Conservation (phyloP, 352 stramenopile species). For the Phytophthora idaei region DNA sequence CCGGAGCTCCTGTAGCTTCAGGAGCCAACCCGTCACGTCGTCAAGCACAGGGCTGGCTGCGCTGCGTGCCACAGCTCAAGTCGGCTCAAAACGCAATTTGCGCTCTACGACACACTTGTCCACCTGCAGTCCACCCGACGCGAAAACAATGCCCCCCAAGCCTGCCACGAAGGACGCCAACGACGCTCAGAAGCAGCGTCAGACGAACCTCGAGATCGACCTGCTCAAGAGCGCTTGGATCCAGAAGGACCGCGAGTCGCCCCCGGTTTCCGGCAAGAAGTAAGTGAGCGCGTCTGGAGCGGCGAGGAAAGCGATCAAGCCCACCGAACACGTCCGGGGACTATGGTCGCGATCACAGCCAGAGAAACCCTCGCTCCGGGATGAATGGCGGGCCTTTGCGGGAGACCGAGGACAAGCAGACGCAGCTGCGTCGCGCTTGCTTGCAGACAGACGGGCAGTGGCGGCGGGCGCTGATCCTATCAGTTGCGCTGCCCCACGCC, state of each 20-base stretch:
- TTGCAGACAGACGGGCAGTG: slow-evolving; percentile 26
- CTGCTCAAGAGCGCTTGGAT: slow-evolving; percentile 68
- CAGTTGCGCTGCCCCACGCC: slow-evolving; percentile 13
- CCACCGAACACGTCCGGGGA: slow-evolving; percentile 7
- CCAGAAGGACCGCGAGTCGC: slow-evolving; percentile 59
- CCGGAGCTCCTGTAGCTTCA: slow-evolving; percentile 37
- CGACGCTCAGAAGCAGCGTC: slow-evolving; percentile 58
- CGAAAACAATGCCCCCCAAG: slow-evolving; percentile 40
- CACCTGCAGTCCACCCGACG: slow-evolving; percentile 15
- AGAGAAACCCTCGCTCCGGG: slow-evolving; percentile 4
- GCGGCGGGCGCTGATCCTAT: slow-evolving; percentile 8
- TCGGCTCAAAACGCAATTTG: slow-evolving; percentile 47
- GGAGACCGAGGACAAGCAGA: slow-evolving; percentile 23
- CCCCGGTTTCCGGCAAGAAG: slow-evolving; percentile 35
- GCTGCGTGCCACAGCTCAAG: slow-evolving; percentile 32
- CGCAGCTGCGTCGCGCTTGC: slow-evolving; percentile 28
- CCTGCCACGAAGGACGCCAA: slow-evolving; percentile 38
- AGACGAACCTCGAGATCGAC: slow-evolving; percentile 72
- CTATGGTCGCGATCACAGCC: slow-evolving; percentile 12
- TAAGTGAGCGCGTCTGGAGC: slow-evolving; percentile 17
- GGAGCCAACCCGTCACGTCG: slow-evolving; percentile 43
- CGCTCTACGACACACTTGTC: slow-evolving; percentile 32
- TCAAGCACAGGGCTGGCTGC: slow-evolving; percentile 26
- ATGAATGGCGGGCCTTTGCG: slow-evolving; percentile 16
- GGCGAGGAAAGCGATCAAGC: slow-evolving; percentile 1